Conservation (phyloP, 2,329 filamentous ascomycete genomes). For the Aspergillus novofumigatus region DNA sequence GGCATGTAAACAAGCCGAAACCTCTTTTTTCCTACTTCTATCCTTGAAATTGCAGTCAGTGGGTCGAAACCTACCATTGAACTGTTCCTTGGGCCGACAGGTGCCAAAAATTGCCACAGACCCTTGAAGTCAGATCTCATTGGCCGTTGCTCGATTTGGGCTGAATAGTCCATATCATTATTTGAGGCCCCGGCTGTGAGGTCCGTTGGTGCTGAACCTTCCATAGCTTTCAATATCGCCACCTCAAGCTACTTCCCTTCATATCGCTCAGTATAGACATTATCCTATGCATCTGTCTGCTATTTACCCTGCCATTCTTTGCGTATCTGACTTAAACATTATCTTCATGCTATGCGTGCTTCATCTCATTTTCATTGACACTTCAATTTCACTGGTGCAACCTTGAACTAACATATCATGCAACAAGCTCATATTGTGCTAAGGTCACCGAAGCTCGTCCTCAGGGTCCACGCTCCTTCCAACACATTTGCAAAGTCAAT, state of each 20-base stretch:
- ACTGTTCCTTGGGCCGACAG: neutral
- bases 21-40: neutral
- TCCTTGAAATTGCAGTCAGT: neutral
- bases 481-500: slow-evolving; percentile 1
- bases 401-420: slow-evolving; percentile 7
- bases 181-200: neutral
- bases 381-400: neutral
- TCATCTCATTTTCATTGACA: neutral
- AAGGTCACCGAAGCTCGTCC: slow-evolving; percentile 2
- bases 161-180: neutral
- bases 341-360: neutral
- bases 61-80: neutral
- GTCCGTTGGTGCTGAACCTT: neutral
- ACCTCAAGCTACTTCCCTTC: neutral
- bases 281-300: neutral
- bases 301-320: neutral
- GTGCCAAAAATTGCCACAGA: neutral
- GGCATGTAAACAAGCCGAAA: neutral
- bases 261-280: neutral
- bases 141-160: neutral
- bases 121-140: neutral
- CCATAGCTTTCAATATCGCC: neutral
- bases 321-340: neutral
- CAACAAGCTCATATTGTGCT: slow-evolving; percentile 7
- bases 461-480: neutral